phyloP scores from a whole-genome alignment of 2,329 filamentous ascomycete species.

The Allantophomopsis cytisporea region DNA sequence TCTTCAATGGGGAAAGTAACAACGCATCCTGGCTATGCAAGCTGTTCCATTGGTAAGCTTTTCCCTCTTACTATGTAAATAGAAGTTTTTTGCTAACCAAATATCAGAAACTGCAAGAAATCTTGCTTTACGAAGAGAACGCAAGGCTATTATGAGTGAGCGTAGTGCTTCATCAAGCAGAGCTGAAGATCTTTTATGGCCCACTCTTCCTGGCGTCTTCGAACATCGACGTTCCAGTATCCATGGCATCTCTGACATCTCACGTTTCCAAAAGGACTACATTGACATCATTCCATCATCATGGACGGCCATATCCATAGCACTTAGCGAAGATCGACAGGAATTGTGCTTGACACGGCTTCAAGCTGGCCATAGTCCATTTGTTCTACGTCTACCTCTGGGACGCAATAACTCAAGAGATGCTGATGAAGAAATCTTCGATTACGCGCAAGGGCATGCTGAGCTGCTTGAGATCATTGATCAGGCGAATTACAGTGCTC shows the following conservation, averaged over 20 bases:
- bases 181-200: slow-evolving; percentile 27
- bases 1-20: slow-evolving; percentile 29
- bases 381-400: slow-evolving; percentile 76
- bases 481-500: slow-evolving; percentile 72
- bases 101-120: slow-evolving; percentile 51
- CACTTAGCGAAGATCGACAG: slow-evolving; percentile 66
- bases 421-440: slow-evolving; percentile 67
- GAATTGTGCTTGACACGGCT: slow-evolving; percentile 87
- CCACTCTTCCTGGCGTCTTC: slow-evolving; percentile 18
- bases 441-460: slow-evolving; percentile 64
- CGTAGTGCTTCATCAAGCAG: slow-evolving; percentile 5
- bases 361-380: slow-evolving; percentile 60
- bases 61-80: not conserved
- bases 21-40: slow-evolving; percentile 41
- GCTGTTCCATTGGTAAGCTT: slow-evolving; percentile 34
- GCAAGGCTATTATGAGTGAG: slow-evolving; percentile 30
- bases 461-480: slow-evolving; percentile 77
- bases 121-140: slow-evolving; percentile 52
- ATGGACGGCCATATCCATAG: slow-evolving; percentile 81
- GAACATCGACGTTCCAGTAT: slow-evolving; percentile 29
- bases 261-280: slow-evolving; percentile 64
- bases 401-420: slow-evolving; percentile 72
- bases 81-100: slow-evolving; percentile 5
- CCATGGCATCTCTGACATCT: slow-evolving; percentile 34
- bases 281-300: slow-evolving; percentile 69